Evolutionary conservation across 2,329 filamentous ascomycete genomes (phyloP).

Genomic region (Claviceps sp.): DNA sequence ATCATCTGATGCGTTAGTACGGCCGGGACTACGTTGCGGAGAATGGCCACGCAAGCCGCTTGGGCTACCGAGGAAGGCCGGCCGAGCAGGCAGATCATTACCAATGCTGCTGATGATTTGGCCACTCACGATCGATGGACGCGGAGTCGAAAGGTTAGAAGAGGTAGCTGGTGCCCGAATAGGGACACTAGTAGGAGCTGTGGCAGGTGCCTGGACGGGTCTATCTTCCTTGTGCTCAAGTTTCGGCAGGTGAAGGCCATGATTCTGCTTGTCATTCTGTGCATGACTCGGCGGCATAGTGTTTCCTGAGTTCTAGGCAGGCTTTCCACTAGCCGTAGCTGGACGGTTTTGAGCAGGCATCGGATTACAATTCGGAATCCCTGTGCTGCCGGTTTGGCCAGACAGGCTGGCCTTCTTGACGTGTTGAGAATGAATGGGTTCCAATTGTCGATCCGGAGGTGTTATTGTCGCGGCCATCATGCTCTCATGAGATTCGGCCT

Average conservation of each 20-base stretch:
- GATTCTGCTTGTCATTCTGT: background rate
- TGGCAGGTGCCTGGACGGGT: background rate
- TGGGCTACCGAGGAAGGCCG: background rate
- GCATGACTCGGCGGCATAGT: background rate
- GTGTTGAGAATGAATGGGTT: background rate
- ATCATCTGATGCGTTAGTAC: background rate
- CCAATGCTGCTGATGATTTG: background rate
- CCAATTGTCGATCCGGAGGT: background rate
- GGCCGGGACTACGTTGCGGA: background rate
- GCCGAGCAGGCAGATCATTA: background rate
- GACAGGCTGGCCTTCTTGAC: background rate
- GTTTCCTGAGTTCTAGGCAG: slow-evolving; percentile 10
- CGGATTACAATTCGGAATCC: background rate
- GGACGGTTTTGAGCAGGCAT: background rate
- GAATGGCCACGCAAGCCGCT: background rate
- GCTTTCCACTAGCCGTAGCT: slow-evolving; percentile 3
- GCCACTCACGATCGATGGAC: background rate
- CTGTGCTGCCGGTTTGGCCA: background rate
- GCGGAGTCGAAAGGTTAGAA: background rate
- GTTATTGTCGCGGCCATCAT: background rate
- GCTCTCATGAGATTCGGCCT: background rate
- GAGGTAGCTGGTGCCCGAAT: background rate
- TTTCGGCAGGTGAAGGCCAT: background rate
- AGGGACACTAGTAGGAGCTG: background rate
- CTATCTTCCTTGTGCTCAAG: background rate